Base-by-base conservation (phyloP, 2,329 filamentous ascomycete species). In the Cephalotrichum gorgonifer region DNA sequence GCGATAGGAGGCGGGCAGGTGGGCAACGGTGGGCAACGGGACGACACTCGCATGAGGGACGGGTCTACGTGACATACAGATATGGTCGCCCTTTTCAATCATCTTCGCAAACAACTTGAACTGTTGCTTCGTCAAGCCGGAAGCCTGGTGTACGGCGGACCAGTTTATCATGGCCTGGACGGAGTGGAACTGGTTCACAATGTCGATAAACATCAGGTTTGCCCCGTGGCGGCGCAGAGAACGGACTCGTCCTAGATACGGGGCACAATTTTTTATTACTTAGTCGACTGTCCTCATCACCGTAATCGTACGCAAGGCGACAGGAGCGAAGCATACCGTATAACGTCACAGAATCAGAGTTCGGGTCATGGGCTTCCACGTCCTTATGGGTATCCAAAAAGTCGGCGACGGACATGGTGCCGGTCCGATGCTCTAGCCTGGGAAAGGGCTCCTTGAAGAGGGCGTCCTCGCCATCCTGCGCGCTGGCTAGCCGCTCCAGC, bases 151-250 rank as follows among this genome's bases (percentile, higher is more conserved):
- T 47, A 67, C 53, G 53, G 58, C 76, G 51, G 73, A 72, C 56
- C 83, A 73, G 64, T 86, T 86, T 64, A 86, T 76, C 70, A 95
- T 81, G 53, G 83, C 75, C 67, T 98, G 93, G 30, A 94, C 65
- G 54, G 75, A 78, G 56, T 80, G 69, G 50, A 82, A 84, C 60
- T 88, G 81, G 62, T 88, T 81, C 56, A 81, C 73, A 45, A 97
- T 69, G 65, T 93, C 86, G 55, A 96, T 64, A 64, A 98, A 98
- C 54, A 88, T 73, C 57, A 98, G 80, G 66, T 86, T 88, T 57
- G 79, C 83, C 55, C 90, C 83, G 49, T 81, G 76, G 44, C 78
- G 72, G 53, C 88, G 85, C 60, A 86, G 77, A 43, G 82, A 81
- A 58, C 76, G 74, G 54, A 95, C 75, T 62, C 88, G 88, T 65